Evolutionary conservation across 371 early-diverging fungal species (phyloP), one percentile per base, ranked within the genome.

Genomic region (Syncephalastrum sp.): DNA sequence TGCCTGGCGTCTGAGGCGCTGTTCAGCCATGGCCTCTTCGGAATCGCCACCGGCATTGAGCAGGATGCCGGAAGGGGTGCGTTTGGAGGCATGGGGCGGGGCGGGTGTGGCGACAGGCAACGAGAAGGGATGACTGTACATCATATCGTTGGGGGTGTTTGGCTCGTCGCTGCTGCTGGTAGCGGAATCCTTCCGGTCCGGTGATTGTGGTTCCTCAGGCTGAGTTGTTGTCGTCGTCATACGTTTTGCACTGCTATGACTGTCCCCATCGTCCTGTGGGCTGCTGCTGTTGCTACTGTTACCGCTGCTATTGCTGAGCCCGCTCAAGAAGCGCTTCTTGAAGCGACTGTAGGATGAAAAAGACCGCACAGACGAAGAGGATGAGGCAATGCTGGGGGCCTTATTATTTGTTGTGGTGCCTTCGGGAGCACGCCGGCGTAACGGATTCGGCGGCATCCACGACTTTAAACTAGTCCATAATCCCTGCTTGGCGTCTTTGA

Each of bases 401-500:
- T 33, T 33, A 12, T 33, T 33, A 33, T 33, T 33, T 44, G 15
- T 54, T 46, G 17, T 54, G 45, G 45, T 13, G 19, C 47, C 23
- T 46, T 53, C 41, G 27, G 12, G 25, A 27, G n/a, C 13, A 29
- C 5, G 27, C 19, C 24, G 24, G 12, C 25, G 23, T 57, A 15
- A 44, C 50, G 38, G 38, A 33, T 33, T 33, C 38, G 19, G 50
- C 16, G 44, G 55, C 17, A 62, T 60, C 72, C 69, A 67, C 16
- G 43, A 46, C 24, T 67, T 75, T 23, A 75, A 7, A 25, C 52
- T 65, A n/a, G 63, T 61, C 68, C 70, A 69, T 10, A 68, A 42
- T 1, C 57, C 46, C n/a, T 50, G 54, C 29, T 63, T 63, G 10
- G 56, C 24, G 38, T 44, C 42, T 23, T 54, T 47, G 7, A 45